Evolutionary conservation across 306 rosid genomes (phyloP), one percentile per base, ranked within the genome.

Genomic region (Ochetophila trinervis): DNA sequence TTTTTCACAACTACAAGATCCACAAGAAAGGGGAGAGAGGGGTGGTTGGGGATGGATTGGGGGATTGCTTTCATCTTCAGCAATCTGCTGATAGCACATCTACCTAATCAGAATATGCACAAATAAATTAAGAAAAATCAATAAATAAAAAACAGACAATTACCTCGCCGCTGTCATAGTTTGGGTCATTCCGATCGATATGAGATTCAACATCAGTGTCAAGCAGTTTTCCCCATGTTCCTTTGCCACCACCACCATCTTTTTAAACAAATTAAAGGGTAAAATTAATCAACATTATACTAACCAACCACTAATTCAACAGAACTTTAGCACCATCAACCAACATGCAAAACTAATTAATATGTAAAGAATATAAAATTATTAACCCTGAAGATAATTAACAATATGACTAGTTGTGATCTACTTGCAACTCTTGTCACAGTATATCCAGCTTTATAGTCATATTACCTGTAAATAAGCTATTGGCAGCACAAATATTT

Each of bases 101-200:
- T 9, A 57, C 24, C 32, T 34, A 32, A 50, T 20, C 36, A 66
- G 37, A 48, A 61, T 1, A 53, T 13, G 52, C 0, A 6, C 35
- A 21, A 49, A 6, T 11, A 13, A 14, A 44, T 34, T 19, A 21
- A 52, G 30, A 18, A 18, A 62, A 6, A 61, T 14, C 44, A 44
- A 56, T 54, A 13, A 27, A 36, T 30, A 34, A 8, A 2, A 21
- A 62, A 51, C 32, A 21, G 24, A 16, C 11, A 57, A 53, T 59
- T 81, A 84, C 89, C 89, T 84, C 89, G 36, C 86, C 89, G 62
- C 89, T 84, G 60, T 84, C 89, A 30, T 84, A 84, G 65, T 84
- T 84, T 59, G 86, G 89, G 72, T 84, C 89, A 54, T 84, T 84
- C 16, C 89, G 70, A 70, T 84, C 89, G 66, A 81, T 60, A 66